These are phyloP conservation scores for Trichoderma lentiforme DNA, from an alignment of 2,329 filamentous ascomycete genomes.

Conservation along the genomic window DNA sequence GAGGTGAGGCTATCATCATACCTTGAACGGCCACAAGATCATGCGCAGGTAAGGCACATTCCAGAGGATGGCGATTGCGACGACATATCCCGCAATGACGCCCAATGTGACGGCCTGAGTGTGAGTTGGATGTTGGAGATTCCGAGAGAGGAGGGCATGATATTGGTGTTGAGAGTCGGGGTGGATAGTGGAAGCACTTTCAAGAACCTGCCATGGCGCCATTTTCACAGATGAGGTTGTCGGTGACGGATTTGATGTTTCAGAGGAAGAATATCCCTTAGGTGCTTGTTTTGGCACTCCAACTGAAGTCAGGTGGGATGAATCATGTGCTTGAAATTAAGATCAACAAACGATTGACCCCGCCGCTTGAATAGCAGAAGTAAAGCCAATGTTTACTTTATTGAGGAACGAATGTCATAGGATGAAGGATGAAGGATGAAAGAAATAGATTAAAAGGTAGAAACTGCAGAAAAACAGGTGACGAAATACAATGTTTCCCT, in stretches of 20 bases:
- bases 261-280: not conserved
- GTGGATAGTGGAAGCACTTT: not conserved
- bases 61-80: slow-evolving; percentile 73
- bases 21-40: slow-evolving; percentile 79
- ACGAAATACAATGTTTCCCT: not conserved
- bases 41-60: slow-evolving; percentile 74
- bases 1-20: slow-evolving; percentile 31
- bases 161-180: not conserved
- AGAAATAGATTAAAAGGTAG: not conserved
- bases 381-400: not conserved
- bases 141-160: slow-evolving; percentile 36
- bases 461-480: not conserved
- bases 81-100: slow-evolving; percentile 67
- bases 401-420: not conserved
- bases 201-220: slow-evolving; percentile 11
- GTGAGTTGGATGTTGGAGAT: slow-evolving; percentile 57
- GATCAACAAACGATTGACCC: not conserved
- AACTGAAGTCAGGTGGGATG: not conserved
- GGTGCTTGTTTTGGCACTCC: not conserved
- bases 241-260: not conserved
- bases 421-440: not conserved
- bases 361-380: not conserved
- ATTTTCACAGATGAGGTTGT: not conserved
- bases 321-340: not conserved
- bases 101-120: slow-evolving; percentile 70